Conservation (phyloP, 345 rosid species). For the Litchi chinensis region DNA sequence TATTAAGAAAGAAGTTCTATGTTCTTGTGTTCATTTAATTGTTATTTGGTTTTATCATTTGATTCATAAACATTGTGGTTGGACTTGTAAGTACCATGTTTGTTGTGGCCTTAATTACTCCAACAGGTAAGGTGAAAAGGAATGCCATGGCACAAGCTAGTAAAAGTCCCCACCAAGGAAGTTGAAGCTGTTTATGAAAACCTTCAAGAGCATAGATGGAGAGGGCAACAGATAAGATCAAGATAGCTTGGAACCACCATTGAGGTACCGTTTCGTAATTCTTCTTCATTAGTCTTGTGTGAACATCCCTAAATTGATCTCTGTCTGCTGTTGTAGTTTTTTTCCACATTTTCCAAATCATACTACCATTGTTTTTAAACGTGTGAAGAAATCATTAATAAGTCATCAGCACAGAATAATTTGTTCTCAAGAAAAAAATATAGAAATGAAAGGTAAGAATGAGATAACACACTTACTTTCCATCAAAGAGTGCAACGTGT, state of each 20-base stretch:
- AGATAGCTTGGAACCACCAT: slow-evolving; percentile 70
- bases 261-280: slow-evolving; percentile 78
- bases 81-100: slow-evolving; percentile 46
- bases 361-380: slow-evolving; percentile 30
- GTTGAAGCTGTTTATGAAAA: slow-evolving; percentile 70
- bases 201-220: slow-evolving; percentile 74
- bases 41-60: not conserved
- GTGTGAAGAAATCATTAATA: not conserved
- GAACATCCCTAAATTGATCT: slow-evolving; percentile 58
- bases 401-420: not conserved
- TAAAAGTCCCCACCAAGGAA: slow-evolving; percentile 91
- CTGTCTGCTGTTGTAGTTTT: slow-evolving; percentile 46
- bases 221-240: slow-evolving; percentile 44
- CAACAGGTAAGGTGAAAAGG: slow-evolving; percentile 77
- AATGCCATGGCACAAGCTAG: slow-evolving; percentile 62
- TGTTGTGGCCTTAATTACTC: slow-evolving; percentile 82
- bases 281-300: slow-evolving; percentile 78
- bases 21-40: not conserved
- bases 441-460: not conserved
- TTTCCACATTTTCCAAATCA: slow-evolving; percentile 67
- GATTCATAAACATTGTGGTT: not conserved
- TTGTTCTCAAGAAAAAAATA: not conserved
- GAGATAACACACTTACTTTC: slow-evolving; percentile 33
- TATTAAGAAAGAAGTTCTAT: not conserved
- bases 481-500: slow-evolving; percentile 49